Conservation (phyloP, 805 yeast species). For the Myxozyma melibiosi region DNA sequence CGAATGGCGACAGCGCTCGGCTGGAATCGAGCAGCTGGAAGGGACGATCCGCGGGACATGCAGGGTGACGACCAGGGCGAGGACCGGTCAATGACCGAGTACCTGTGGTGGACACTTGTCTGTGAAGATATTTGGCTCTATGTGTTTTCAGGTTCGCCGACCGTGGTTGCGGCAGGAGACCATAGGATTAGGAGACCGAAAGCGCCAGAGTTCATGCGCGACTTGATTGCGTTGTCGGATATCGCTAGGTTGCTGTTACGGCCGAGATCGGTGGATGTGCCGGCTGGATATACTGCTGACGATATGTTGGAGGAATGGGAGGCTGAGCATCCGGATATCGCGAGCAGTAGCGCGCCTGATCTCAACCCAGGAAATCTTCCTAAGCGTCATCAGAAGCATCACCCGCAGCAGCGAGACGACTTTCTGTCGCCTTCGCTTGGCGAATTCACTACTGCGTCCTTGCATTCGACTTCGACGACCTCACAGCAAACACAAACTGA, state of each 20-base stretch:
- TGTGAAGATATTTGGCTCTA: slow-evolving; percentile 25
- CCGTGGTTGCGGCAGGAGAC: slow-evolving; percentile 11
- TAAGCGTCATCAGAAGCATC: too few relatives aligned
- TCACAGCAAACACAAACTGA: neutral
- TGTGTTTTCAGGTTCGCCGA: slow-evolving; percentile 19
- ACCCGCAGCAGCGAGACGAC: too few relatives aligned
- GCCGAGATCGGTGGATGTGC: slow-evolving; percentile 13
- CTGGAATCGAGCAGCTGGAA: slow-evolving; percentile 13
- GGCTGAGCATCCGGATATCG: slow-evolving; percentile 1
- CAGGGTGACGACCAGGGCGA: neutral
- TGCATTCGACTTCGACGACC: neutral
- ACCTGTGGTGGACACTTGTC: slow-evolving; percentile 21
- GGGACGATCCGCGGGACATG: neutral
- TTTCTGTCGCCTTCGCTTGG: too few relatives aligned
- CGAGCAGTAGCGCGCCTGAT: neutral
- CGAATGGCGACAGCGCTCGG: slow-evolving; percentile 23
- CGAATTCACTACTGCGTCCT: neutral
- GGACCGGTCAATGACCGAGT: slow-evolving; percentile 11
- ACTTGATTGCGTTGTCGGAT: slow-evolving; percentile 12
- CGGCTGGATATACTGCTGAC: neutral
- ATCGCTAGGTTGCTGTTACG: slow-evolving; percentile 11
- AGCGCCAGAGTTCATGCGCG: slow-evolving; percentile 14
- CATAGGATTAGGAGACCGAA: slow-evolving; percentile 12
- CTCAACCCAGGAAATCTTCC: too few relatives aligned
- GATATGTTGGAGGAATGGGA: slow-evolving; percentile 22